Conservation (phyloP, 345 rosid species). For the Eucalyptus coolabah region DNA sequence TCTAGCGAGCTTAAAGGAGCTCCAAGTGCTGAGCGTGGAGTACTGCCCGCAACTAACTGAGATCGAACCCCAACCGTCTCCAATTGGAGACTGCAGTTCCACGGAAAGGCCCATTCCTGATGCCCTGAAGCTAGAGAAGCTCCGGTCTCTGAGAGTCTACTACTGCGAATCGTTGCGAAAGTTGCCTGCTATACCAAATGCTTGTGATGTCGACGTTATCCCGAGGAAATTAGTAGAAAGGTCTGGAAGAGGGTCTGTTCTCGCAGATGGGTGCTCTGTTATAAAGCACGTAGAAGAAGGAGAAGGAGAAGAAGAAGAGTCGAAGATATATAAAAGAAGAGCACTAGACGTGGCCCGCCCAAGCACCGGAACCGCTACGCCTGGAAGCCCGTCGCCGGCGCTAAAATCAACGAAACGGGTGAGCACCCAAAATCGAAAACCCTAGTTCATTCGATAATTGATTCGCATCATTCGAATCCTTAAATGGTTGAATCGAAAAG, state of each 20-base stretch:
- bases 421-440: no score
- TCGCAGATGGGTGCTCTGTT: no score
- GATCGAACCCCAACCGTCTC: not conserved
- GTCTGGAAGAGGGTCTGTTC: no score
- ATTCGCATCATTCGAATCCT: no score
- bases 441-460: no score
- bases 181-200: not conserved
- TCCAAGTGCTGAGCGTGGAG: not conserved
- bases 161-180: not conserved
- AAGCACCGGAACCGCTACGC: constrained; percentile 76
- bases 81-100: not conserved
- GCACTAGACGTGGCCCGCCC: constrained; percentile 52
- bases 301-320: not conserved
- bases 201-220: not conserved
- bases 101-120: not conserved
- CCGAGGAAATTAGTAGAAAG: not conserved
- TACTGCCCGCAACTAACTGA: not conserved
- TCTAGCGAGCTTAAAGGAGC: not conserved
- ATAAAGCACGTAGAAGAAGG: no score
- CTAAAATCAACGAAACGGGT: constrained; percentile 59
- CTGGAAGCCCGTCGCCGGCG: constrained; percentile 87
- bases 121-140: not conserved
- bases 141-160: not conserved
- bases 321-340: constrained; percentile 15
- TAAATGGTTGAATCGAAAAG: not conserved